Base-by-base conservation (phyloP, 768 basidiomycete species). In the Russula virescens region DNA sequence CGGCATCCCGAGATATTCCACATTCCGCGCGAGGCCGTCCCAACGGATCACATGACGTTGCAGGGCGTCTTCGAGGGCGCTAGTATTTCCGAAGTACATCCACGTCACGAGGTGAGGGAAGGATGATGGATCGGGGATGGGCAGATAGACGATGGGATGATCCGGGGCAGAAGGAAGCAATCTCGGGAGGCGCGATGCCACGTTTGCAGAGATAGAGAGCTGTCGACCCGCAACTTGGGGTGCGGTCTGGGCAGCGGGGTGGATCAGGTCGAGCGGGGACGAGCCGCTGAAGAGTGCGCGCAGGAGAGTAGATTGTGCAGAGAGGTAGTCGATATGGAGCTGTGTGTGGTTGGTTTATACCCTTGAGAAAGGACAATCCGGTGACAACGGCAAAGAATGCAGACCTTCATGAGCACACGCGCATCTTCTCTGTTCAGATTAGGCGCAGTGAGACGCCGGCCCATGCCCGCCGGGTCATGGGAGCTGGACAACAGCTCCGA, bases 1-100 rank as follows among this genome's bases (percentile, higher is more conserved):
- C 56, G 83, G 79, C 64, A 95, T 80, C 21, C 85, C 87, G 53
- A 96, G 85, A 70, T 91, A 95, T 71, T 95, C 92, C 71, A 88
- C 91, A 72, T 94, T 96, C 63, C 88, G 84, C 21, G 90, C 90
- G 63, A 95, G 78, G 31, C 90, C 91, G 68, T 94, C 89, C 93
- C 92, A 95, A 51, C 83, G 82, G 49, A 92, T 79, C 55, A 78
- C 72, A 21, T 87, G 85, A 21, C 78, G 75, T 63, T 83, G 81
- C 14, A 96, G 81, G 46, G 82, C 85, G 25, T 83, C 78, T 69
- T 88, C 83, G 68, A 96, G 86, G 58, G 78, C 78, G 47, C 76
- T 73, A 14, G 83, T 83, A 64, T 81, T 78, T 34, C 90, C 91
- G 73, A 89, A 92, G 75, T 90, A 90, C 80, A 89, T 84, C 85